Evolutionary conservation across 768 basidiomycete genomes (phyloP), one percentile per base, ranked within the genome.

Genomic region (Pleurotus djamor): DNA sequence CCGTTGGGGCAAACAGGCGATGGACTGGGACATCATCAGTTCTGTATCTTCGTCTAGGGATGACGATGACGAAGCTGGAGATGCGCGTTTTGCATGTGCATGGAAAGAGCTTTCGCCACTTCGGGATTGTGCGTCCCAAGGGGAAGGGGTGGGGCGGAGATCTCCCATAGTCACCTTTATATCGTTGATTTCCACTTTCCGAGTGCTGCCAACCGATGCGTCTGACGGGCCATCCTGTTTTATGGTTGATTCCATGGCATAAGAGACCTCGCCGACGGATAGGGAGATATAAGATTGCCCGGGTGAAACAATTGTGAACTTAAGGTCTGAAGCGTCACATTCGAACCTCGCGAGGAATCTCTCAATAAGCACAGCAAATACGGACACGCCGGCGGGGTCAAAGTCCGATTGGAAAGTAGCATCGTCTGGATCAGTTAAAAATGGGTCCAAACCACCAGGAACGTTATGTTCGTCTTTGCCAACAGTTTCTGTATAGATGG

Each of bases 311-410:
- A 94, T 62, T 1, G 88, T 88, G 59, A 94, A 74, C 66, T 76
- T 83, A 38, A 85, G 83, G 67, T 92, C 85, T 32, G 78, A 67
- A 12, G 86, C 89, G 64, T 89, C 86, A 66, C 92, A 89, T 61
- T 90, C 85, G 67, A 95, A 91, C 61, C 88, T 83, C 13, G 90
- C 82, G 33, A 95, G 82, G 10, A 95, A 75, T 33, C 86, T 80
- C 67, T 94, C 92, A 49, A 94, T 86, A 58, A 95, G 80, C 49
- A 83, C 82, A 33, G 94, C 86, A 69, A 95, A 89, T 51, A 95
- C 75, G 13, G 91, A 91, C 28, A 94, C 85, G 14, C 91, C 93
- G 33, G 81, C 80, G 44, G 89, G 87, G 62, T 92, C 88, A 32
- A 72, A 66, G 51, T 89, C 87, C 54, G 57, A 21, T 14, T 71